Percentiles rank a stretch among this genome's conserved stretches.
Evolutionary conservation across 148 eudicot genomes (phyloP).

Genomic region (Fagopyrum homotropicum): DNA sequence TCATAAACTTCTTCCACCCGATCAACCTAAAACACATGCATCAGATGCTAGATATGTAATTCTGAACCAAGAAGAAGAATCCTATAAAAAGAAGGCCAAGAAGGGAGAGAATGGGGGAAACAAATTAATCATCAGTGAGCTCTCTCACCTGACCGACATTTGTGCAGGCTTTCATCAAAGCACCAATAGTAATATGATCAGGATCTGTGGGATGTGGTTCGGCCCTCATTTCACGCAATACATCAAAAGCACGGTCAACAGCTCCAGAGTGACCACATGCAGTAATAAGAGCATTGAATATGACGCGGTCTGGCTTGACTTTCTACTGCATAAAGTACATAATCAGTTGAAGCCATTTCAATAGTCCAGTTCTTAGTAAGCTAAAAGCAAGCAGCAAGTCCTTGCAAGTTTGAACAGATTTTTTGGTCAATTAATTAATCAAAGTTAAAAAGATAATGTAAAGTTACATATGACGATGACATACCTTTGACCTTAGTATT

Average conservation of each 20-base stretch:
- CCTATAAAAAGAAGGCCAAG: background rate
- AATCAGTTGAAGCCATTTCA: constrained; percentile 19
- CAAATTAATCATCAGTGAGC: background rate
- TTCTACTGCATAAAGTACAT: constrained; percentile 74
- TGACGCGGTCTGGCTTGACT: constrained; percentile 96
- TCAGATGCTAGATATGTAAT: background rate
- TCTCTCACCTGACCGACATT: constrained; percentile 75
- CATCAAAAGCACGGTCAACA: constrained; percentile 97
- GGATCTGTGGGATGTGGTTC: constrained; percentile 77
- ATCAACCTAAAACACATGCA: constrained; percentile 46
- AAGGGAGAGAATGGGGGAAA: background rate
- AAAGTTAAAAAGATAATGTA: background rate
- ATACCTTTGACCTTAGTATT: constrained; percentile 92
- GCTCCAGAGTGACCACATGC: constrained; percentile 99
- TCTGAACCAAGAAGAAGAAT: background rate
- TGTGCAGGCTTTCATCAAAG: constrained; percentile 86
- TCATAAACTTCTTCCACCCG: constrained; percentile 70
- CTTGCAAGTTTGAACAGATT: background rate
- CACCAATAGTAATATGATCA: constrained; percentile 93
- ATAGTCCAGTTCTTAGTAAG: background rate
- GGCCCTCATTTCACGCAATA: constrained; percentile 78
- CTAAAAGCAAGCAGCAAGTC: background rate
- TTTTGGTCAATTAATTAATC: too few species aligned
- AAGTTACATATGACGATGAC: background rate
- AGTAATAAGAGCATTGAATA: constrained; percentile 94